Conservation (phyloP, 768 basidiomycete species). For the Collybia sordida region DNA sequence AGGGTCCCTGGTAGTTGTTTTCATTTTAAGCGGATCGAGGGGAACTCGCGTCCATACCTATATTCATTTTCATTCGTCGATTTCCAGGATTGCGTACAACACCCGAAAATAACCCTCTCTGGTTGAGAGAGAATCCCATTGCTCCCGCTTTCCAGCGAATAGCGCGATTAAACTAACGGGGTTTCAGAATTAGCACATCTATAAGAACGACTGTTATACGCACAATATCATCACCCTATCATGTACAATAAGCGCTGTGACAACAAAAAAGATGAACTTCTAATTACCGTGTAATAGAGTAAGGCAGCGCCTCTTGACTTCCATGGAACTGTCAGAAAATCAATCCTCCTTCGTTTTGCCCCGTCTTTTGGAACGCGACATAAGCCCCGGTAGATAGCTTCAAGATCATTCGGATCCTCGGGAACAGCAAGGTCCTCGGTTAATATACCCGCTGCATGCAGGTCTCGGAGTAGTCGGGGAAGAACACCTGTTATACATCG, state of each 20-base stretch:
- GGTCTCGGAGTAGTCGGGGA: conserved; percentile 48
- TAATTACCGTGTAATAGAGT: conserved; percentile 82
- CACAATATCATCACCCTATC: conserved; percentile 86
- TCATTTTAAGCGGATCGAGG: neutral
- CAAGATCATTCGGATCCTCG: conserved; percentile 63
- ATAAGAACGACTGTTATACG: conserved; percentile 24
- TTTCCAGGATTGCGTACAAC: conserved; percentile 72
- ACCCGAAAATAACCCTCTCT: conserved; percentile 74
- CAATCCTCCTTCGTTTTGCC: conserved; percentile 69
- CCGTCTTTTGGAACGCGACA: conserved; percentile 53
- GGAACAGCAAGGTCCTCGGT: conserved; percentile 80
- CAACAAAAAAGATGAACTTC: neutral
- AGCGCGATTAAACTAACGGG: conserved; percentile 80
- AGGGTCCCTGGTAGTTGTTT: conserved; percentile 46
- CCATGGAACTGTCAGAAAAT: conserved; percentile 84
- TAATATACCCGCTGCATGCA: conserved; percentile 63
- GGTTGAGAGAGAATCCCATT: conserved; percentile 85
- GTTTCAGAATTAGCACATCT: neutral
- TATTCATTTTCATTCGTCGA: conserved; percentile 55
- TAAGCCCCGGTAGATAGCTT: conserved; percentile 81
- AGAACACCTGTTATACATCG: conserved; percentile 51
- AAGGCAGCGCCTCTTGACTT: conserved; percentile 77
- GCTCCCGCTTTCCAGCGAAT: conserved; percentile 82
- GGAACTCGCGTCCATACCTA: conserved; percentile 40
- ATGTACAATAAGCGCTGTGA: conserved; percentile 1